These are phyloP conservation scores for Eimeria acervulina DNA, from an alignment of 169 alveolate species.

Conservation along the genomic window DNA sequence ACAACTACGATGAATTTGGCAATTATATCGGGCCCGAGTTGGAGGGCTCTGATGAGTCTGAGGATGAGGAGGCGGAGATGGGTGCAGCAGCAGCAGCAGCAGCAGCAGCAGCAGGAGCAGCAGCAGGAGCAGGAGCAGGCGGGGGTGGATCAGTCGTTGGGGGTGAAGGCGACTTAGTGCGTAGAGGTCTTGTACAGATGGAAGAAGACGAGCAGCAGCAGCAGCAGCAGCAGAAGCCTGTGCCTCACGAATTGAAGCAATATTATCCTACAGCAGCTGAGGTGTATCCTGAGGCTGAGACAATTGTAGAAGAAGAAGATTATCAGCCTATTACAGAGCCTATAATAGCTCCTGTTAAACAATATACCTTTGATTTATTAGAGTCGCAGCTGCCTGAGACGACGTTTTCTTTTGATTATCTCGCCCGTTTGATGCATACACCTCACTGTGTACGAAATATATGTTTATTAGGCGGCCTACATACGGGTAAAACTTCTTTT, in stretches of 20 bases:
- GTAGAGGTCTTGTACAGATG: conserved; percentile 86
- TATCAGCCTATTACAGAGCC: conserved; percentile 99
- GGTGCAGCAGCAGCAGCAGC: conserved; percentile 83
- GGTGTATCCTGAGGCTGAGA: conserved; percentile 96
- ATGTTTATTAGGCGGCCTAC: conserved; percentile 98
- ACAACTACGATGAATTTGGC: conserved; percentile 99
- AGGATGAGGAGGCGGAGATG: conserved; percentile 87
- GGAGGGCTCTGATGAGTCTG: conserved; percentile 89
- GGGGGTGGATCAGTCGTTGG: conserved; percentile 12
- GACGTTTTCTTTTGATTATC: conserved; percentile 95
- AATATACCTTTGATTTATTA: conserved; percentile 92
- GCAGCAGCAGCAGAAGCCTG: conserved; percentile 87
- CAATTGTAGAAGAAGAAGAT: conserved; percentile 97
- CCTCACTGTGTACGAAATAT: conserved; percentile 97
- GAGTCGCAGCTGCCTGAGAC: conserved; percentile 94
- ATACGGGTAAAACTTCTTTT: conserved; percentile 98
- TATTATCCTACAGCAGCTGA: conserved; percentile 96
- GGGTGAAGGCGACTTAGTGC: conserved; percentile 70
- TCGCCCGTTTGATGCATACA: conserved; percentile 95
- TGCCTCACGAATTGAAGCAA: conserved; percentile 96
- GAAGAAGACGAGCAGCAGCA: conserved; percentile 87
- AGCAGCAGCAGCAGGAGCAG: conserved; percentile 84
- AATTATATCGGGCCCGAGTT: conserved; percentile 98
- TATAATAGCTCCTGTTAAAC: conserved; percentile 96
- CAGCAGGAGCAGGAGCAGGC: conserved; percentile 60